Base-by-base conservation (phyloP, 495 filamentous ascomycete species). In the Aspergillus bertholletiae region DNA sequence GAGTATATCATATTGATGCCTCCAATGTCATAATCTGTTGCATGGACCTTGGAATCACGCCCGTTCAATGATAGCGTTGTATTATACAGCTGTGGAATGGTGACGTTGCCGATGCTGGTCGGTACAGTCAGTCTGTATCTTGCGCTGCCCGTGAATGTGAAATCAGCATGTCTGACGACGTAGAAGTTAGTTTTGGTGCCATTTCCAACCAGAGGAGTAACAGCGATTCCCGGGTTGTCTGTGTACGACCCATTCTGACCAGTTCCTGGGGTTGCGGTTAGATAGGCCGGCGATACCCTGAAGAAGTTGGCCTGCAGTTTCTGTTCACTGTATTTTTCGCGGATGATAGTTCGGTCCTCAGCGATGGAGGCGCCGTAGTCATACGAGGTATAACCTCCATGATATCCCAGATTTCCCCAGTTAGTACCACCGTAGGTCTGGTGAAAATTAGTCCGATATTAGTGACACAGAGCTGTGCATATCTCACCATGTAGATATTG, bases 321-420 rank as follows among this genome's bases (percentile, higher is more conserved):
- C 28, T 84, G 60, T 56, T 91, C 85, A 35, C 83, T 84, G 63
- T 88, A 90, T 60, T 90, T 90, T 57, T 89, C 85, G 18, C 87
- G 75, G n/a, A 63, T 62, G 12, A 90, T 57, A 2, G 64, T 67
- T 1, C 84, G 74, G 37, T 84, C 77, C 64, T 90, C 87, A 3
- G 73, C 73, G 28, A 90, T 87, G 11, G 75, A 72, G 45, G 83
- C 76, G 21, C 78, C 82, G 49, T 85, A 87, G 57, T 89, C 82
- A 61, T 89, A 88, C 1, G 78, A 83, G 4, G 86, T 87, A 58
- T 88, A 88, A 11, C 83, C 83, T 6, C 78, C 80, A 13, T 82
- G 76, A 57, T 85, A 75, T 0, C 86, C 86, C 15, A 89, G 66
- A 58, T 90, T 89, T n/a, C 88, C 88, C 88, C 87, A 90, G 59